phyloP scores from a whole-genome alignment of 2,329 filamentous ascomycete species.

The Apiospora koreana region DNA sequence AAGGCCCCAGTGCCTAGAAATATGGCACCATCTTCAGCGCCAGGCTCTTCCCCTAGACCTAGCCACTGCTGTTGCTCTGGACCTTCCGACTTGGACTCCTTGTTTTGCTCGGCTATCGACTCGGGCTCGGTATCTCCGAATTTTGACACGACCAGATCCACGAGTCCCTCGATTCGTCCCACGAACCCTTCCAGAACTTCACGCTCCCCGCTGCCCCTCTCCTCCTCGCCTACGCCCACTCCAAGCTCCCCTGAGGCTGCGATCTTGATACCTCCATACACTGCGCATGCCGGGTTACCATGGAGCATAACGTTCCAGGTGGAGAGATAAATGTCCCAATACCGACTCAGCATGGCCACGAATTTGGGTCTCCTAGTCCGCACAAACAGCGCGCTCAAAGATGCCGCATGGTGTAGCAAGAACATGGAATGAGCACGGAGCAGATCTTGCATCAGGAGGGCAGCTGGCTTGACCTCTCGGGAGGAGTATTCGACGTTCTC shows the following conservation, averaged over 20 bases:
- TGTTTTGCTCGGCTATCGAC: slow-evolving; percentile 24
- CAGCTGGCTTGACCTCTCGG: slow-evolving; percentile 82
- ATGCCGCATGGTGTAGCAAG: slow-evolving; percentile 81
- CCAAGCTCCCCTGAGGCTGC: slow-evolving; percentile 90
- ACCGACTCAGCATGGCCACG: slow-evolving; percentile 70
- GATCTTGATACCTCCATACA: slow-evolving; percentile 84
- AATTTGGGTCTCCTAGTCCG: slow-evolving; percentile 69
- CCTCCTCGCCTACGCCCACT: slow-evolving; percentile 92
- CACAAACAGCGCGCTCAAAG: slow-evolving; percentile 69
- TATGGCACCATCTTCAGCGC: slow-evolving; percentile 77
- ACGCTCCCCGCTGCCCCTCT: slow-evolving; percentile 88
- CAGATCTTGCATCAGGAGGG: slow-evolving; percentile 77
- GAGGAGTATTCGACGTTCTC: slow-evolving; percentile 77
- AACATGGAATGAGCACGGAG: slow-evolving; percentile 82
- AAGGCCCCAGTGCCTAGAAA: slow-evolving; percentile 81
- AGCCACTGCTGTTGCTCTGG: slow-evolving; percentile 62
- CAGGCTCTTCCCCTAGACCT: slow-evolving; percentile 67
- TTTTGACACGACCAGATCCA: slow-evolving; percentile 84
- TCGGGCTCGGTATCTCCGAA: slow-evolving; percentile 59
- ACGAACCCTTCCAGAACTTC: slow-evolving; percentile 92
- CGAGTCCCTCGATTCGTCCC: slow-evolving; percentile 75
- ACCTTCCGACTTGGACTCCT: slow-evolving; percentile 15
- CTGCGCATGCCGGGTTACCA: slow-evolving; percentile 79
- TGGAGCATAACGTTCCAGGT: slow-evolving; percentile 90
- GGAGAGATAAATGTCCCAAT: slow-evolving; percentile 72